Conservation (phyloP, 2,329 filamentous ascomycete species). For the Alternaria consortialis region DNA sequence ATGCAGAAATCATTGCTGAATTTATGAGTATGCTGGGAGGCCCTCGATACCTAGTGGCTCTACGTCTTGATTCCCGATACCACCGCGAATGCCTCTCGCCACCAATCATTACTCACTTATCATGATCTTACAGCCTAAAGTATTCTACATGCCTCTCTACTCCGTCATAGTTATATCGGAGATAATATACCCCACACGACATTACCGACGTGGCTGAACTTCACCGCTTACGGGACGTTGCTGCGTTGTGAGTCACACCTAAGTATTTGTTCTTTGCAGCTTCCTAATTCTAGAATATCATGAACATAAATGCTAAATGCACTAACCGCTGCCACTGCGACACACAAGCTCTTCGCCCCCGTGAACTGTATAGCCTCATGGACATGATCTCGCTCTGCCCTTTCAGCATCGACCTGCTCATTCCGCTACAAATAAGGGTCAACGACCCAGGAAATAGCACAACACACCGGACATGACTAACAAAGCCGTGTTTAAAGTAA, state of each 20-base stretch:
- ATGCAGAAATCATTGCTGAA: background rate
- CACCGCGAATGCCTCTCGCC: background rate
- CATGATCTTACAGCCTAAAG: background rate
- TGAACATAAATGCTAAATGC: background rate
- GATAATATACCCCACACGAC: background rate
- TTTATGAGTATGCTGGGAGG: background rate
- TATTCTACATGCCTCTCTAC: background rate
- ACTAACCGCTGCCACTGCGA: background rate
- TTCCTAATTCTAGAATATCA: background rate
- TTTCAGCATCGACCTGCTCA: no score
- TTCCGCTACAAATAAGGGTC: no score
- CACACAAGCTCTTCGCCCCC: background rate
- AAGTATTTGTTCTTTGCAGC: background rate
- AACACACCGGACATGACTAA: background rate
- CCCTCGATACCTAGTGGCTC: background rate
- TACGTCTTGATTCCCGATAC: background rate
- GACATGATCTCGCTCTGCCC: background rate
- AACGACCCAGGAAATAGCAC: no score
- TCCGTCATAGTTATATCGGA: background rate
- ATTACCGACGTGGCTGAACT: constrained; percentile 6
- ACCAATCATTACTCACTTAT: background rate
- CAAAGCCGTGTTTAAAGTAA: background rate
- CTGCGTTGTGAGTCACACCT: background rate
- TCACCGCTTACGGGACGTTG: constrained; percentile 4
- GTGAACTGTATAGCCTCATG: background rate